Evolutionary conservation across 768 basidiomycete species (phyloP), one percentile per base, ranked within the genome.

Genomic region (Lactarius trivialis): DNA sequence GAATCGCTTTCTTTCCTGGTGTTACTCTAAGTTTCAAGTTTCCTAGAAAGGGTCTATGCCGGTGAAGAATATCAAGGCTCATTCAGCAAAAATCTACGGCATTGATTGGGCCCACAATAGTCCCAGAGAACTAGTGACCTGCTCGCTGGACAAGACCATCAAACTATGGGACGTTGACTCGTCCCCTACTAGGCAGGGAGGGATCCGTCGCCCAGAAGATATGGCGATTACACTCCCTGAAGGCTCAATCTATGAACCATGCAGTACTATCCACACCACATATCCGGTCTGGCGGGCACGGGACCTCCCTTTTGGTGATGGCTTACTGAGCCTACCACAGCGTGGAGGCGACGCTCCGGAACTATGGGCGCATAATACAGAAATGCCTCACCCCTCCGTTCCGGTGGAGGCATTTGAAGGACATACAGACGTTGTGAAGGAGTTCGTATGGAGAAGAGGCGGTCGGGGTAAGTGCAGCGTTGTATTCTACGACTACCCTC

Each of bases 281-380:
- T 91, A 98, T 71, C 96, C 96, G 0, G 90, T 99, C 0, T 98
- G 94, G 94, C 79, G 97, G 12, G 97, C 96, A 0, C 79, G 97
- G 50, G 83, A 92, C 72, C 75, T 97, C 9, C 96, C 97, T 0
- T 98, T 99, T 70, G 96, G 96, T 4, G 79, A 82, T 19, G 97
- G 97, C 12, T 77, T 98, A 19, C 74, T 98, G 58, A 89, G 88
- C 62, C 73, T 98, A 14, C 91, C 96, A 0, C 96, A 99, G 70
- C 77, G 96, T 57, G 90, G 93, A 4, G 86, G 88, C 65, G 89
- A 89, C 19, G 79, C 82, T 0, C 77, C 98, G 21, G 91, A 93
- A 70, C 90, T 98, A 86, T 98, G 86, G 77, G 78, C 79, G 2
- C 71, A 78, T 28, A 74, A 76, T 21, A 65, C 39, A 33, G 65